Evolutionary conservation across 2,329 filamentous ascomycete genomes (phyloP).

Genomic region (Alternaria arbusti): DNA sequence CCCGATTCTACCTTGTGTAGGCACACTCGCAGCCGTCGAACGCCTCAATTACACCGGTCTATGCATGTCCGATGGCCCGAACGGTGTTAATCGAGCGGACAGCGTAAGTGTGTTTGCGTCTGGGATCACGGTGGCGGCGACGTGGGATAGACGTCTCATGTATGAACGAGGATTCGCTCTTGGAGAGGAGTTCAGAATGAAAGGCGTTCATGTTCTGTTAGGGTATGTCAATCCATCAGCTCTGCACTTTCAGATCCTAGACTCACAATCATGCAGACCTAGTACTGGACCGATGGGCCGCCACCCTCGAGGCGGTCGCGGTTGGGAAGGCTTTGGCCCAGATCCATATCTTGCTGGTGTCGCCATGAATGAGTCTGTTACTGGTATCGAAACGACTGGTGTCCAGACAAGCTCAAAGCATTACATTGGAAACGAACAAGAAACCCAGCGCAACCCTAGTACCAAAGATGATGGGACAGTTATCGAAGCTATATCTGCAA

Average conservation of each 20-base stretch:
- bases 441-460: conserved; percentile 50
- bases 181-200: conserved; percentile 39
- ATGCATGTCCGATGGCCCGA: conserved; percentile 50
- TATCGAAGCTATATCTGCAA: conserved; percentile 64
- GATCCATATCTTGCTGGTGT: conserved; percentile 54
- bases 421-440: conserved; percentile 67
- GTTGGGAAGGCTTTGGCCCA: conserved; percentile 53
- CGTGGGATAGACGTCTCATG: conserved; percentile 49
- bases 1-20: conserved; percentile 31
- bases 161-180: conserved; percentile 42
- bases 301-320: conserved; percentile 48
- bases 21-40: conserved; percentile 46
- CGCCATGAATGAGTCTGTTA: conserved; percentile 45
- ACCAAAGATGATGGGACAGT: conserved; percentile 45
- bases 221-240: conserved; percentile 24
- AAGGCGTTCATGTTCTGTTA: conserved; percentile 51
- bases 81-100: conserved; percentile 39
- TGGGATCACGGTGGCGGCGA: conserved; percentile 46
- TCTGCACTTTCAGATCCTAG: background rate
- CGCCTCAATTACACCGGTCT: conserved; percentile 50
- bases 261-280: conserved; percentile 48
- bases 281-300: conserved; percentile 51
- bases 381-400: conserved; percentile 48
- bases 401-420: conserved; percentile 58
- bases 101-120: conserved; percentile 48